A percentile compares a stretch with the other conserved stretches of the same genome.
Evolutionary conservation across 1,139 yeast species (phyloP).

Genomic region (Wickerhamomyces sp.): DNA sequence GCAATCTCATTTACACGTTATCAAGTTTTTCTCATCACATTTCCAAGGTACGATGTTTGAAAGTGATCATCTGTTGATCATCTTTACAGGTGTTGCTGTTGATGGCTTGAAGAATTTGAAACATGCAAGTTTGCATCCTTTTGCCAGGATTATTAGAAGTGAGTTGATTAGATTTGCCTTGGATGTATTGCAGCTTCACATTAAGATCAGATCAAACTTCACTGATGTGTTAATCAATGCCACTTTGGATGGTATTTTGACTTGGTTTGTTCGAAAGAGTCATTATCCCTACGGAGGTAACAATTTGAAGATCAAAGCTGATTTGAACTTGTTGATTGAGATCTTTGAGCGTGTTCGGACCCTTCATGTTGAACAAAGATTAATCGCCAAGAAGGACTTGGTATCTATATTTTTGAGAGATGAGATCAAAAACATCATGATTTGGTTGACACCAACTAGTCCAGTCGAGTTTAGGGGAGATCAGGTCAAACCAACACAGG

Average conservation of each 20-base stretch:
- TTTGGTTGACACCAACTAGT: slow-evolving; percentile 74
- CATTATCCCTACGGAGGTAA: slow-evolving; percentile 86
- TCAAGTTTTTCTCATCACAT: slow-evolving; percentile 68
- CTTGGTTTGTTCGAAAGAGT: slow-evolving; percentile 69
- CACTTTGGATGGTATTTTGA: slow-evolving; percentile 61
- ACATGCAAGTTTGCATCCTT: slow-evolving; percentile 75
- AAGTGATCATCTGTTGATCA: slow-evolving; percentile 63
- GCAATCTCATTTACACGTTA: slow-evolving; percentile 69
- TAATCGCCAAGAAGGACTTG: slow-evolving; percentile 45
- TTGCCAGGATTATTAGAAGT: slow-evolving; percentile 68
- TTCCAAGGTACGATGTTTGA: slow-evolving; percentile 78
- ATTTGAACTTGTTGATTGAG: slow-evolving; percentile 51
- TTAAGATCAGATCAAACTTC: slow-evolving; percentile 38
- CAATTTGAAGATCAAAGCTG: slow-evolving; percentile 64
- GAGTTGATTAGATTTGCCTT: slow-evolving; percentile 68
- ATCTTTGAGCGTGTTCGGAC: slow-evolving; percentile 34
- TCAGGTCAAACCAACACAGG: slow-evolving; percentile 20
- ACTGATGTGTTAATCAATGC: slow-evolving; percentile 41
- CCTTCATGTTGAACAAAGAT: slow-evolving; percentile 16
- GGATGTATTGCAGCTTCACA: slow-evolving; percentile 56
- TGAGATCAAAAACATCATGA: slow-evolving; percentile 65
- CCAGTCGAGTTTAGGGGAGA: slow-evolving; percentile 34
- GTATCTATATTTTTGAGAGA: slow-evolving; percentile 63
- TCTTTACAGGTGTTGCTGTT: slow-evolving; percentile 59
- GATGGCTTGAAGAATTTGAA: slow-evolving; percentile 52